Evolutionary conservation across 805 yeast genomes (phyloP).

Genomic region (Wickerhamomyces bisporus): DNA sequence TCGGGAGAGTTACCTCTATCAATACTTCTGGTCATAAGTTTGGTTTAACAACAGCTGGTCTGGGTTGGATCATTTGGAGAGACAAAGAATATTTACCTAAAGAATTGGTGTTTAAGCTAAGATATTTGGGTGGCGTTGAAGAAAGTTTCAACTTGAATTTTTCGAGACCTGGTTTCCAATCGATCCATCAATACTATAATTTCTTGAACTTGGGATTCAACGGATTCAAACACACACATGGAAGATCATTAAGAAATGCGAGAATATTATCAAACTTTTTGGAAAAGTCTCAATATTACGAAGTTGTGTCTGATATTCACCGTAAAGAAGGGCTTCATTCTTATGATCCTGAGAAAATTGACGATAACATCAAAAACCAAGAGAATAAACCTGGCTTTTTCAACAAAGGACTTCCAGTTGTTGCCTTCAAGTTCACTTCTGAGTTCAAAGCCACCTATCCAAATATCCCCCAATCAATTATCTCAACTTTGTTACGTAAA

Average conservation of each 20-base stretch:
- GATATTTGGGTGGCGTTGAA: constrained; percentile 84
- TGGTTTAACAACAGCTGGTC: constrained; percentile 85
- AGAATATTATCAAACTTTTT: constrained; percentile 56
- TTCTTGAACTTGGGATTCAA: constrained; percentile 63
- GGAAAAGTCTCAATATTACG: constrained; percentile 62
- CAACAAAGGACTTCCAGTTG: constrained; percentile 83
- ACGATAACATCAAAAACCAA: constrained; percentile 24
- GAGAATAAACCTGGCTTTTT: constrained; percentile 39
- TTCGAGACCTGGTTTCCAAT: constrained; percentile 90
- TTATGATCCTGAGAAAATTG: constrained; percentile 14
- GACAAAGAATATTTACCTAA: constrained; percentile 59
- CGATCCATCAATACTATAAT: constrained; percentile 81
- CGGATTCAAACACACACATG: constrained; percentile 66
- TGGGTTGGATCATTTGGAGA: constrained; percentile 90
- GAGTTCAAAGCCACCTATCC: constrained; percentile 57
- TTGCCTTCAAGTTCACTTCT: constrained; percentile 71
- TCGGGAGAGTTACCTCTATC: constrained; percentile 74
- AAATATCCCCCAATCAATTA: constrained; percentile 73
- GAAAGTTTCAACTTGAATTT: constrained; percentile 84
- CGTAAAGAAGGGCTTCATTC: constrained; percentile 40
- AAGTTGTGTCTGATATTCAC: constrained; percentile 74
- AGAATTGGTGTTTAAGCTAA: constrained; percentile 68
- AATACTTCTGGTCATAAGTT: constrained; percentile 92
- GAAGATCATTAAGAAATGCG: constrained; percentile 64
- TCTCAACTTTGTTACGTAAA: constrained; percentile 68